A percentile compares a stretch with the other conserved stretches of the same genome.
Evolutionary conservation across 108 stramenopile species (phyloP).

Genomic region (Conticribra guillardii): DNA sequence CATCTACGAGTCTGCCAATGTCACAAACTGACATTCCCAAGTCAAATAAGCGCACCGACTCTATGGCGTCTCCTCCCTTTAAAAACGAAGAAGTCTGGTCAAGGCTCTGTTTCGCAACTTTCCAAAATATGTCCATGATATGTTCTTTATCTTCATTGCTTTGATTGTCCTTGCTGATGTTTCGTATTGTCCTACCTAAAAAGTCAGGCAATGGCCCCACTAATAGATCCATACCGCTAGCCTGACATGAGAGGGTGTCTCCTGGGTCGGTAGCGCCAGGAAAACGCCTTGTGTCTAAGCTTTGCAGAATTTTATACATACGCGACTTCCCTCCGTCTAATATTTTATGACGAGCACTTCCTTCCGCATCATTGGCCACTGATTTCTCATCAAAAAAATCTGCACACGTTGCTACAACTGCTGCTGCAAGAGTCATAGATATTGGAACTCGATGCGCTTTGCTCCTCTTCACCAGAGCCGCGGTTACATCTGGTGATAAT

Average conservation of each 20-base stretch:
- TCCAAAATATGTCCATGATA: constrained; percentile 9
- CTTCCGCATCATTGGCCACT: background rate
- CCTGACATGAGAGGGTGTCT: constrained; percentile 14
- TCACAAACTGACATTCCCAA: constrained; percentile 14
- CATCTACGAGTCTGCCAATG: constrained; percentile 24
- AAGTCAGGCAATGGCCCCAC: constrained; percentile 12
- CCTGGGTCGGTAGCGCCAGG: constrained; percentile 7
- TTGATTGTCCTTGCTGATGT: background rate
- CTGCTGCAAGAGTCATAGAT: constrained; percentile 18
- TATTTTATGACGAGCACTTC: no score
- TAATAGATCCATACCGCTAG: constrained; percentile 15
- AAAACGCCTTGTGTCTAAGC: constrained; percentile 22
- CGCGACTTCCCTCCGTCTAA: background rate
- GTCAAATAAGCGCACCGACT: constrained; percentile 19
- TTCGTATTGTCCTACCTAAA: constrained; percentile 2
- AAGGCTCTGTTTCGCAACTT: constrained; percentile 10
- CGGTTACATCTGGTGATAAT: constrained; percentile 5
- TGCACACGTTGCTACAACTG: background rate
- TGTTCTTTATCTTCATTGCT: background rate
- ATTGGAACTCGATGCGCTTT: constrained; percentile 11
- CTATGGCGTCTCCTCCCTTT: constrained; percentile 6
- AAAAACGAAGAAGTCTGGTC: constrained; percentile 17
- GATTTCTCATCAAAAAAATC: background rate
- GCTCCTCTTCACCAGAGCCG: constrained; percentile 12
- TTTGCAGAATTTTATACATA: constrained; percentile 24